Conservation (phyloP, 2,329 filamentous ascomycete genomes). For the Paraphoma chrysanthemicola region DNA sequence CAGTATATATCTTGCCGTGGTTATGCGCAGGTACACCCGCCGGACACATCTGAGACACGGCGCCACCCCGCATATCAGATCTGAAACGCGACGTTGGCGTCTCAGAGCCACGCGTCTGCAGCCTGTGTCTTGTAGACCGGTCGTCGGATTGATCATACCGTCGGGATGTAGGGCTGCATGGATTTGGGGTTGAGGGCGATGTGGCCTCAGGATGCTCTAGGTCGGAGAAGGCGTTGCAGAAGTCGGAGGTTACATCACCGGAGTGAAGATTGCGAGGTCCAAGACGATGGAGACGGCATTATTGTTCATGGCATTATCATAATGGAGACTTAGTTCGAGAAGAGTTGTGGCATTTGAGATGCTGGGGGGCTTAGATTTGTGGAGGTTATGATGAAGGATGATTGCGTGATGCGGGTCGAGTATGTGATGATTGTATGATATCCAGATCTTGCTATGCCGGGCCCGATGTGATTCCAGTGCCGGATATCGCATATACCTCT, state of each 20-base stretch:
- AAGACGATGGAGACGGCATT: no score
- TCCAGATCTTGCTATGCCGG: background rate
- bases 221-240: background rate
- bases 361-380: background rate
- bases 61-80: background rate
- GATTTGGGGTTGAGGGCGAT: no score
- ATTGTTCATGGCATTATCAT: no score
- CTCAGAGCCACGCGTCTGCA: no score
- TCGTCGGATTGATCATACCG: background rate
- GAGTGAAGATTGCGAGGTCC: no score
- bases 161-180: no score
- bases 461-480: background rate
- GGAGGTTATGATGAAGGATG: background rate
- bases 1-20: no score
- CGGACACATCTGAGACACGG: conserved; percentile 1
- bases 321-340: no score
- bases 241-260: no score
- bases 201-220: background rate
- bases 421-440: background rate
- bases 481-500: background rate
- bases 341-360: background rate
- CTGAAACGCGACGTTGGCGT: background rate
- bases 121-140: background rate
- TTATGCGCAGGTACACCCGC: background rate
- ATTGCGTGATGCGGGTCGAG: background rate